These are phyloP conservation scores for Staphylotrichum tortipilum DNA, from an alignment of 495 filamentous ascomycete genomes.

Conservation along the genomic window DNA sequence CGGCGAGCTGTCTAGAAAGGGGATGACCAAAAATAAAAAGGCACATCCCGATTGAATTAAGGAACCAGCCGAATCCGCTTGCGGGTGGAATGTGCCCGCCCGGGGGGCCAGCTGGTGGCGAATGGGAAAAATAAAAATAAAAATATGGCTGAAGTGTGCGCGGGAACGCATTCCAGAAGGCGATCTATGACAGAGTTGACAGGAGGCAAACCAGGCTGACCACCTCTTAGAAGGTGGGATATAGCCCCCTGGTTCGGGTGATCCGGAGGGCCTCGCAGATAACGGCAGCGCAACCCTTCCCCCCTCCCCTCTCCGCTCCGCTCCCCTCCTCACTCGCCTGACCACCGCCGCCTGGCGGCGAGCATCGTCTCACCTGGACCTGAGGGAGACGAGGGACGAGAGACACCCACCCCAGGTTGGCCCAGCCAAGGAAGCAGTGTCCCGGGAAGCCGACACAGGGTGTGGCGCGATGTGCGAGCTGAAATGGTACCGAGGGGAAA, in stretches of 20 bases:
- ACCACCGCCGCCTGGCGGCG: no score
- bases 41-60: neutral
- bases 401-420: neutral
- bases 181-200: neutral
- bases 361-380: no score
- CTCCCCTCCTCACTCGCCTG: no score
- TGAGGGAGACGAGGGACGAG: neutral
- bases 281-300: no score
- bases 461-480: neutral
- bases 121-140: no score
- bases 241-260: slow-evolving; percentile 10
- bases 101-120: neutral
- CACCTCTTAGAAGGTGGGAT: slow-evolving; percentile 13
- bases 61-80: neutral
- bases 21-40: neutral
- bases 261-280: slow-evolving; percentile 5
- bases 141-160: no score
- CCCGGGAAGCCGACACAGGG: neutral
- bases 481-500: neutral
- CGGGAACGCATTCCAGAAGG: neutral
- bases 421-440: neutral
- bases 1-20: neutral
- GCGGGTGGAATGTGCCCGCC: neutral
- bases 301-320: no score
- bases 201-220: slow-evolving; percentile 14